phyloP scores from a whole-genome alignment of 345 rosid species.

The Salix udensis region DNA sequence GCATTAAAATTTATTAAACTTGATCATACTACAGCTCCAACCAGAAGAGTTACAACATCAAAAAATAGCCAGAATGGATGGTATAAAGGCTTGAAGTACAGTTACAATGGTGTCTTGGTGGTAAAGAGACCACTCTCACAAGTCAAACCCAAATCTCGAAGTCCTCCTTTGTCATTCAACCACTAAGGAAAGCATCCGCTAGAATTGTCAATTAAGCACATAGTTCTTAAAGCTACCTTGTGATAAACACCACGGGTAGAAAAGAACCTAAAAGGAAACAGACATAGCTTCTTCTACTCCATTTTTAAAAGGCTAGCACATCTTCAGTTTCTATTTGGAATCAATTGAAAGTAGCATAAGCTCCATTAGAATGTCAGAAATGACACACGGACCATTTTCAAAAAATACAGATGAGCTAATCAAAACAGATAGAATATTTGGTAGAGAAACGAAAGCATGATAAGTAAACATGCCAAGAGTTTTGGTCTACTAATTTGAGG shows the following conservation, averaged over 20 bases:
- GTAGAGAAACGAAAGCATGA: background rate
- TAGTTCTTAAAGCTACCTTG: background rate
- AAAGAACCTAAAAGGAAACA: background rate
- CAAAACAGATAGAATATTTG: background rate
- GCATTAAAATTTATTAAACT: too few relatives aligned
- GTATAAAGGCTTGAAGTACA: background rate
- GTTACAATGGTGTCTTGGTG: background rate
- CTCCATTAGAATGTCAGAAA: background rate
- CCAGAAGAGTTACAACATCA: background rate
- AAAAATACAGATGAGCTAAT: too few relatives aligned
- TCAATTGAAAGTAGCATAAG: background rate
- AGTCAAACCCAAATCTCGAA: background rate
- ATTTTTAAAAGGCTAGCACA: background rate
- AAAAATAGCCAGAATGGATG: background rate
- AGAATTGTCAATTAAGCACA: background rate
- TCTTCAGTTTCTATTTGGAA: background rate
- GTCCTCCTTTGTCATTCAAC: background rate
- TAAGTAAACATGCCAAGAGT: background rate
- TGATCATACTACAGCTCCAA: background rate
- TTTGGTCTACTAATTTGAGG: constrained; percentile 3
- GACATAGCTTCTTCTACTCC: too few relatives aligned
- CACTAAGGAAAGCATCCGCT: background rate
- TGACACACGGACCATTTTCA: background rate
- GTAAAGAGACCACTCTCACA: too few relatives aligned
- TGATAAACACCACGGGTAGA: background rate